Base-by-base conservation (phyloP, 345 rosid species). In the Rhodamnia argentea region DNA sequence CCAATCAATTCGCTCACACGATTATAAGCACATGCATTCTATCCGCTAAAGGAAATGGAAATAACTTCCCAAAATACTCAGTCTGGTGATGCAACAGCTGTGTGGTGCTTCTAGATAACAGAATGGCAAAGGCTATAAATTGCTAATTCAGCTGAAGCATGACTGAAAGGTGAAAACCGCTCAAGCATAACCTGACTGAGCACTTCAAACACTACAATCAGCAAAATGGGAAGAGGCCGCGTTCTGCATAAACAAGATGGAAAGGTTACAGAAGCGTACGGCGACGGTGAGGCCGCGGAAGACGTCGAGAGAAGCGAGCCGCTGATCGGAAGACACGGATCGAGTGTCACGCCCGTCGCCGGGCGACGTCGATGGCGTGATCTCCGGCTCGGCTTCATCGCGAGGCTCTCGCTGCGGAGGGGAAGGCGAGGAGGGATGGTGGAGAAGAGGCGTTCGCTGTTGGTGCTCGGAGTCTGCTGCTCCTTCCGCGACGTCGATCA, bases 241-340 rank as follows among this genome's bases (percentile, higher is more conserved):
- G 42, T 6, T 16, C 3, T 32, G 15, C 8, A 51, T 12, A 29
- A 50, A 53, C 50, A 3, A 52, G 82, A 37, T 5, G 54, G 85
- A 57, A 37, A 16, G 58, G 86, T 29, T 10, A 13, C 13, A 27
- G 87, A 7, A 44, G 51, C 89, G 42, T 89, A 92, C 93, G 52
- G 91, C 94, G 86, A 93, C 89, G 84, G 94, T 90, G 87, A 93
- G 93, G 52, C 95, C 95, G 53, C 94, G 93, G 86, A 91, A 91
- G 81, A 91, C 93, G 88, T 93, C 93, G 78, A 93, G 93, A 59
- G 93, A 93, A 5, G 86, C 75, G 58, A 93, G 92, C 62, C 93
- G 93, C 86, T 87, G 93, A 89, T 75, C 53, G 14, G 87, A 85
- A 83, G 55, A 50, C 50, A 76, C 12, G 59, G 86, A 29, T 52